These are phyloP conservation scores for Kwoniella botswanensis DNA, from an alignment of 768 basidiomycete species.

Conservation along the genomic window DNA sequence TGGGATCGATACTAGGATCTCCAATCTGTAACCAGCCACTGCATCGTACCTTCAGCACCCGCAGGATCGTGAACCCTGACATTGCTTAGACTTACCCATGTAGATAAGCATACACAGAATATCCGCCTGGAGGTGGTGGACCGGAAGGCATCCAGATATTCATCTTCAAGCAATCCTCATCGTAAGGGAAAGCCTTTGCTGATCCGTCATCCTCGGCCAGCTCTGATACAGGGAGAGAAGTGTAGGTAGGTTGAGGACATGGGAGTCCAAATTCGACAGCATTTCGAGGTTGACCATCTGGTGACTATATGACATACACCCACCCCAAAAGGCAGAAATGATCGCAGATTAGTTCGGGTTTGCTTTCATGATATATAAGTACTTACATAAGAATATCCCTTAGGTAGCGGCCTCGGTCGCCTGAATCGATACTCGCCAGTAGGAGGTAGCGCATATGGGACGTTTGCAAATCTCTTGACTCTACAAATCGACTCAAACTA, in stretches of 20 bases:
- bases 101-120: slow-evolving; percentile 23
- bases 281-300: slow-evolving; percentile 8
- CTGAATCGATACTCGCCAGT: slow-evolving; percentile 23
- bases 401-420: slow-evolving; percentile 22
- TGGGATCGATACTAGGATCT: slow-evolving; percentile 26
- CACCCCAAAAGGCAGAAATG: neutral
- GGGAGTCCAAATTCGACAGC: slow-evolving; percentile 5
- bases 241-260: slow-evolving; percentile 20
- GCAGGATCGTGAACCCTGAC: neutral
- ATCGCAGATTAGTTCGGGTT: neutral
- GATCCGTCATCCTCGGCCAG: slow-evolving; percentile 12
- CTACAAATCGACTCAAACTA: slow-evolving; percentile 6
- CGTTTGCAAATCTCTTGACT: slow-evolving; percentile 22
- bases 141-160: slow-evolving; percentile 31
- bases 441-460: slow-evolving; percentile 29
- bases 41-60: too few species aligned
- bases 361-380: neutral
- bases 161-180: slow-evolving; percentile 31
- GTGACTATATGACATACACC: slow-evolving; percentile 6
- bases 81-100: slow-evolving; percentile 14
- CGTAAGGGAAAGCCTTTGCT: slow-evolving; percentile 20
- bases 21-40: slow-evolving; percentile 34
- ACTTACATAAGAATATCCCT: slow-evolving; percentile 20
- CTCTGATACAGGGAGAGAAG: slow-evolving; percentile 15
- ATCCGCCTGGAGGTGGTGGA: slow-evolving; percentile 23